Conservation (phyloP, 345 rosid genomes). For the Aethionema arabicum region DNA sequence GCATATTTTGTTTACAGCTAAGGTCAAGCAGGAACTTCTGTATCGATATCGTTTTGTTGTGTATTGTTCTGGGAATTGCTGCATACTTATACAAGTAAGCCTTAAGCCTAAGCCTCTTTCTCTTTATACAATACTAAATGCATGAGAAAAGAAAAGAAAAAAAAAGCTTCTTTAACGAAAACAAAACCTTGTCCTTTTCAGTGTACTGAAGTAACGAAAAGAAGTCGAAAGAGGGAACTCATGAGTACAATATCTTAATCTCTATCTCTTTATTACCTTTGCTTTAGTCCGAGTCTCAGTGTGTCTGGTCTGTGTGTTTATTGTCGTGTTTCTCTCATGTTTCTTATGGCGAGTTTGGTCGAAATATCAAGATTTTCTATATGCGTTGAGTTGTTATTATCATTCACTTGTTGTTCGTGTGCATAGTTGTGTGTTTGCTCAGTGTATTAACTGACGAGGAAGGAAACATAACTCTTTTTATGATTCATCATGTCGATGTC, state of each 20-base stretch:
- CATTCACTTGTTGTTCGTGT: slow-evolving; percentile 18
- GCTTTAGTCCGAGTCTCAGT: slow-evolving; percentile 28
- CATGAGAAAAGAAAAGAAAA: background rate
- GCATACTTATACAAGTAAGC: slow-evolving; percentile 98
- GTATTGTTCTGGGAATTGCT: slow-evolving; percentile 92
- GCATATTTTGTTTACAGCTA: slow-evolving; percentile 56
- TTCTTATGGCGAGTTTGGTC: slow-evolving; percentile 10
- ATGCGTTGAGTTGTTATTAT: background rate
- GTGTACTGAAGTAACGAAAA: slow-evolving; percentile 67
- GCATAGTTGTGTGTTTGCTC: too few species aligned
- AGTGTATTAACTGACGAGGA: too few species aligned
- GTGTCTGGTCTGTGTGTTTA: slow-evolving; percentile 21
- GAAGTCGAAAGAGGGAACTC: slow-evolving; percentile 25
- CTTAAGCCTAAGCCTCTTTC: slow-evolving; percentile 40
- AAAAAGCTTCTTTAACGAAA: slow-evolving; percentile 11
- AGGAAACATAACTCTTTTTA: too few species aligned
- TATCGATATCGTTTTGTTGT: slow-evolving; percentile 81
- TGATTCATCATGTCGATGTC: too few species aligned
- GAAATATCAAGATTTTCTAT: slow-evolving; percentile 14
- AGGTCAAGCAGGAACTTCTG: slow-evolving; percentile 99
- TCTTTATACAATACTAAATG: slow-evolving; percentile 12
- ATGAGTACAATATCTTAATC: background rate
- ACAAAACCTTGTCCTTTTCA: slow-evolving; percentile 39
- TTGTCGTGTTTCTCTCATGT: slow-evolving; percentile 16
- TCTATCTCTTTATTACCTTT: background rate